Base-by-base conservation (phyloP, 495 filamentous ascomycete genomes). In the Neurospora discreta region DNA sequence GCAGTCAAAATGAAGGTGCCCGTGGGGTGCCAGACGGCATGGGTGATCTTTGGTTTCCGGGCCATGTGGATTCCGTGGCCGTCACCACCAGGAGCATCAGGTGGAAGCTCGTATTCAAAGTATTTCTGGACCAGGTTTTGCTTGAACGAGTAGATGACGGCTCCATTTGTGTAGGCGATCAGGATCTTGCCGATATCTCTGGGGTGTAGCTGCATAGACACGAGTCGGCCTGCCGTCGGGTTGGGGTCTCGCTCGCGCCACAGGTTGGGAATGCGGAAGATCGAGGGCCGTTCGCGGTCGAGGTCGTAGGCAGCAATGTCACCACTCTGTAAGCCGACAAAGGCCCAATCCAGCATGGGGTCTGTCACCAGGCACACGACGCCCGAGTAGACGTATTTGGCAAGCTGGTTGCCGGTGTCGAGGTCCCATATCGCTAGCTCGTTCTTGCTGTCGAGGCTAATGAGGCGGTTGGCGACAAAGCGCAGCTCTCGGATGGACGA, bases 11-110 rank as follows among this genome's bases (percentile, higher is more conserved):
- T 81, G 75, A 98, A 99, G 0, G 92, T 95, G 0, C 95, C 95
- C 36, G 94, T 96, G 1, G 95, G 95, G 82, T 99, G 95, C 95
- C 95, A 99, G 42, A 93, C 76, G 0, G 91, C 94, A 71, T 93
- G 90, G 1, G 87, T 91, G 72, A 99, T 79, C 68, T 84, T 85
- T 11, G 95, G 95, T 71, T 82, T 90, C 70, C 93, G 86, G 75
- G 90, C 86, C 36, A 85, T 82, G 41, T 81, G 77, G 30, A 78
- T 73, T 20, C 73, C 78, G 23, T 76, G 69, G 39, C 76, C 75
- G 77, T 94, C 91, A 7, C 93, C 94, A n/a, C 94, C 95, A 3
- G 91, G 89, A n/a, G 95, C 94, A 11, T 94, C 93, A 39, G 87
- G 83, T 1, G 92, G 92, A 3, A 97, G 78, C 73, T 91, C 85